A percentile compares a stretch with the other conserved stretches of the same genome.
Conservation (phyloP, 495 filamentous ascomycete species). For the Glarea lozoyensis region DNA sequence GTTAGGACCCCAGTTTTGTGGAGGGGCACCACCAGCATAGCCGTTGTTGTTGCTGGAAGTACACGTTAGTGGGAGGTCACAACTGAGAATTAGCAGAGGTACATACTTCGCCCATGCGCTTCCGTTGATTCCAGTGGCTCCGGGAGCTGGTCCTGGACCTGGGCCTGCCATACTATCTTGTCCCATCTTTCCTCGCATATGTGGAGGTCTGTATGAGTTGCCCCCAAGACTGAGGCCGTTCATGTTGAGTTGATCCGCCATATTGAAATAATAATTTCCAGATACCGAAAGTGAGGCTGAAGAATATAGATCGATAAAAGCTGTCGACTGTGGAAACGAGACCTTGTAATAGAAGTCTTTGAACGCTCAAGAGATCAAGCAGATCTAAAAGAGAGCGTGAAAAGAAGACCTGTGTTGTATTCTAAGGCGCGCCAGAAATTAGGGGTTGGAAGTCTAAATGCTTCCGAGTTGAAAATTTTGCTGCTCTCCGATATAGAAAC, state of each 20-base stretch:
- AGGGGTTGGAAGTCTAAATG: slow-evolving; percentile 19
- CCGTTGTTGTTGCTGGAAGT: slow-evolving; percentile 17
- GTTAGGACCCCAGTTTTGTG: slow-evolving; percentile 58
- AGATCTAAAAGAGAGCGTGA: slow-evolving; percentile 25
- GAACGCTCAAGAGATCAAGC: slow-evolving; percentile 11
- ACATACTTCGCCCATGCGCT: slow-evolving; percentile 58
- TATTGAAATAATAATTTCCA: slow-evolving; percentile 29
- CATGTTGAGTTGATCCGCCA: slow-evolving; percentile 97
- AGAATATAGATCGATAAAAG: too few relatives aligned
- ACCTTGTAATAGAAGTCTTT: neutral
- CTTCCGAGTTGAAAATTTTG: too few relatives aligned
- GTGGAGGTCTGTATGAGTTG: slow-evolving; percentile 87
- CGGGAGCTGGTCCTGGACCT: slow-evolving; percentile 19
- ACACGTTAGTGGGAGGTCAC: too few relatives aligned
- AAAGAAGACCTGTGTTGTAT: slow-evolving; percentile 25
- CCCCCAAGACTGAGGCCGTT: slow-evolving; percentile 61
- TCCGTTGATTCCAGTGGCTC: slow-evolving; percentile 23
- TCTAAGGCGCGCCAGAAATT: slow-evolving; percentile 28
- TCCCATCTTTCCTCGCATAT: slow-evolving; percentile 57
- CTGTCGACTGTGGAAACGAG: too few relatives aligned
- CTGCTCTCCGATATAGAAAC: too few relatives aligned
- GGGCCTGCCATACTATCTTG: slow-evolving; percentile 19
- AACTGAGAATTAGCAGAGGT: neutral
- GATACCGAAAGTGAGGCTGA: slow-evolving; percentile 16
- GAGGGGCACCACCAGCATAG: slow-evolving; percentile 44